Conservation (phyloP, 2,329 filamentous ascomycete species). For the Calycina herbarum region DNA sequence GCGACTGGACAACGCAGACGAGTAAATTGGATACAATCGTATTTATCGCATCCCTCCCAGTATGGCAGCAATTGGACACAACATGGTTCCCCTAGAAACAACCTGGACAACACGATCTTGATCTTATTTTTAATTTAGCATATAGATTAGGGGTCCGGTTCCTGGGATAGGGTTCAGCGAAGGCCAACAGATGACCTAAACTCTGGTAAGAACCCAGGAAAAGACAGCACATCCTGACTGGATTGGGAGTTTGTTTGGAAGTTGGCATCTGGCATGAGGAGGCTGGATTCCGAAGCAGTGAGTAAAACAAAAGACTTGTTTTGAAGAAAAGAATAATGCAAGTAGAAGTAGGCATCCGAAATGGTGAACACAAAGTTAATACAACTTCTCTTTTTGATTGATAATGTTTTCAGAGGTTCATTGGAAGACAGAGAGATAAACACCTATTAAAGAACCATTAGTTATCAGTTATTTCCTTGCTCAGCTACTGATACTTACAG, state of each 20-base stretch:
- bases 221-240: background rate
- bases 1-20: background rate
- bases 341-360: background rate
- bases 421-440: too few relatives aligned
- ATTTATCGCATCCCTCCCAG: background rate
- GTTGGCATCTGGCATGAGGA: background rate
- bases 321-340: background rate
- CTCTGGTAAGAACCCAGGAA: slow-evolving; percentile 1
- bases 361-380: background rate
- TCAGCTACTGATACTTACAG: too few relatives aligned
- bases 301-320: background rate
- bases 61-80: background rate
- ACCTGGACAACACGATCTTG: slow-evolving; percentile 6
- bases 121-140: slow-evolving; percentile 6
- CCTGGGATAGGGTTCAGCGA: slow-evolving; percentile 1
- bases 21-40: background rate
- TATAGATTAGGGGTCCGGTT: slow-evolving; percentile 3
- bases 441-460: too few relatives aligned
- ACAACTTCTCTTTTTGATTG: too few relatives aligned
- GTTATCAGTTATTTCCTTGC: too few relatives aligned
- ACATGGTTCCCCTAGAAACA: slow-evolving; percentile 2
- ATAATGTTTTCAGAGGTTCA: too few relatives aligned
- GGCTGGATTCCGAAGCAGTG: background rate
- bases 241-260: background rate
- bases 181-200: background rate